Evolutionary conservation across 257 asterid species (phyloP), one percentile per base, ranked within the genome.

Genomic region (Jacaranda mimosifolia): DNA sequence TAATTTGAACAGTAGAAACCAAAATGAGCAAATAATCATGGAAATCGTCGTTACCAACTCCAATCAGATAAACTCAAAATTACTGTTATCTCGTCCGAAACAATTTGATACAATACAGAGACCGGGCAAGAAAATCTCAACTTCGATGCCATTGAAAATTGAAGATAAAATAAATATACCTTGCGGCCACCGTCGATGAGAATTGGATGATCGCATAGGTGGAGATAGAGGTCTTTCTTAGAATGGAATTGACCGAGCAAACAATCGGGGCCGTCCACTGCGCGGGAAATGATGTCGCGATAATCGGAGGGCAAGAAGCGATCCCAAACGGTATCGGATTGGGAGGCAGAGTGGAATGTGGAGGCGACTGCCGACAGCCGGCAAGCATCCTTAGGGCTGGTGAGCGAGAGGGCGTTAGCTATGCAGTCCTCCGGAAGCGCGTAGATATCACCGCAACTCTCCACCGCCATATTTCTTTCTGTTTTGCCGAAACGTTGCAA

Each of bases 371-470:
- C 52, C 32, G 94, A 84, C 9, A 92, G 77, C 81, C 94, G 86
- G 82, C 97, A 83, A 1, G 89, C 94, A 48, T 94, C 98, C 78
- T 76, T 82, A 0, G 98, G 98, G 81, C 75, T 89, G 15, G 98
- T 92, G 36, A 94, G 69, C 18, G 98, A 86, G 40, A 94, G 75
- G 8, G 89, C 90, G 55, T 82, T 73, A 39, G 94, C 94, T 68
- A 92, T 80, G 83, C 96, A 91, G 58, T 90, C 97, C 80, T 91
- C 98, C 3, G 98, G 96, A 56, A 94, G 84, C 38, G 82, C 85
- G 64, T 70, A 72, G 42, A 88, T 68, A 53, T 74, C 77, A 39
- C 79, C 56, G 49, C 39, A 73, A 52, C 66, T 79, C 60, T 81
- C 81, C 68, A 74, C 83, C 86, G 85, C 89, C 91, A 85, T 91